Evolutionary conservation across 257 asterid genomes (phyloP), one percentile per base, ranked within the genome.

Genomic region (Avicennia marina): DNA sequence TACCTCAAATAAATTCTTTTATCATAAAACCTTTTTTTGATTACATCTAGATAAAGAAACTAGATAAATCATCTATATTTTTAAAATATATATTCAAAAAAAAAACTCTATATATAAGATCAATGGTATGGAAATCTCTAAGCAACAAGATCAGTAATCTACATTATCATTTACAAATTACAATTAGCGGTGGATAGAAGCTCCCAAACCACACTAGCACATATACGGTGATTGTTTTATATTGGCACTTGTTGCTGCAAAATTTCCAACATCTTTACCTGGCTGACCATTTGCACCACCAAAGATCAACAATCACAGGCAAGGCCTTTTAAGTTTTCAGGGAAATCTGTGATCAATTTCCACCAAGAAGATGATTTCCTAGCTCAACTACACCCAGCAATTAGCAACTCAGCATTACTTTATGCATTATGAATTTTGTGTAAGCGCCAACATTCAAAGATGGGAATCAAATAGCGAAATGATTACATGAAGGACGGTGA

Each of bases 401-500:
- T 27, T 6, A 27, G 12, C 61, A 41, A 38, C 10, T 33, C 29
- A 25, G 32, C 67, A 63, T 67, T n/a, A n/a, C n/a, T n/a, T n/a
- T n/a, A n/a, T n/a, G n/a, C n/a, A n/a, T n/a, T n/a, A n/a, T n/a
- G 33, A 32, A 33, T 4, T 15, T 27, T 33, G 32, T 21, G 17
- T 11, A 24, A 6, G 36, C 8, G 9, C 38, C 8, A 5, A 4
- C 11, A 3, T 13, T 21, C 9, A 29, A 17, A 32, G 16, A 63
- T 8, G 16, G 15, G 6, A 62, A 6, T 20, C 54, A 62, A 17
- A 51, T 3, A 48, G 39, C 0, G 45, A 56, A 61, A 76, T 22
- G 34, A 75, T 73, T 82, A 90, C 97, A 67, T 22, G 84, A 72
- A 25, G 95, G 83, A 39, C 84, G 84, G 53, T 79, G 84, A 75